Evolutionary conservation across 2,329 filamentous ascomycete species (phyloP), one percentile per base, ranked within the genome.

Genomic region (Fusarium dimerum): DNA sequence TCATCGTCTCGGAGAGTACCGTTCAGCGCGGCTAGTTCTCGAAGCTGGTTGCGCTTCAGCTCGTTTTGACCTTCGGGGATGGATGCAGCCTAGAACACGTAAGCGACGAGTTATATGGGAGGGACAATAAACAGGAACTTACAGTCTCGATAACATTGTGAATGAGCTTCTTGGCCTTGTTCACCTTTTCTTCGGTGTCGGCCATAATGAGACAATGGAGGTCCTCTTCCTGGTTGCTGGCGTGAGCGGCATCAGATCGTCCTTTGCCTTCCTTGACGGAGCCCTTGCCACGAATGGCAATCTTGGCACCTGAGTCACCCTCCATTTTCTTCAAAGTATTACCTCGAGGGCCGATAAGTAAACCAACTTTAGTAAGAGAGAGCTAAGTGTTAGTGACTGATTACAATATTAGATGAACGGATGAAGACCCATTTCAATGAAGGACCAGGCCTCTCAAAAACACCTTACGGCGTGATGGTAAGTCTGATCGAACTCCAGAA

Each of bases 291-390:
- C 94, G 93, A 71, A 99, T 99, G 65, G 94, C 94, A 79, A 99
- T 99, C 77, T 99, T 99, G 73, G 94, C 94, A 60, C 88, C 88
- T 51, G 94, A 99, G 77, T 99, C 92, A 69, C 88, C 85, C 75
- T 99, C 94, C 94, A 99, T 99, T 76, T 97, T 99, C 81, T 99
- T 99, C 71, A 99, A 79, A 65, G 94, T 99, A 75, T 99, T 99
- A 78, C 94, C 94, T 93, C 94, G 94, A 77, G 94, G 94, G 77
- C 94, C 94, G 86, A 99, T 99, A 76, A 99, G 92, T 84, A 99
- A 87, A 78, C 94, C 94, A 86, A 99, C 94, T 99, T 96, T 86
- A 88, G 83, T 84, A 75, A 76, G 81, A 80, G 78, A 86, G 80
- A 89, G 85, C 89, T 92, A 89, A 79, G 86, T 90, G 91, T 99